Evolutionary conservation across 257 asterid genomes (phyloP).

Genomic region (Solanum arcanum): DNA sequence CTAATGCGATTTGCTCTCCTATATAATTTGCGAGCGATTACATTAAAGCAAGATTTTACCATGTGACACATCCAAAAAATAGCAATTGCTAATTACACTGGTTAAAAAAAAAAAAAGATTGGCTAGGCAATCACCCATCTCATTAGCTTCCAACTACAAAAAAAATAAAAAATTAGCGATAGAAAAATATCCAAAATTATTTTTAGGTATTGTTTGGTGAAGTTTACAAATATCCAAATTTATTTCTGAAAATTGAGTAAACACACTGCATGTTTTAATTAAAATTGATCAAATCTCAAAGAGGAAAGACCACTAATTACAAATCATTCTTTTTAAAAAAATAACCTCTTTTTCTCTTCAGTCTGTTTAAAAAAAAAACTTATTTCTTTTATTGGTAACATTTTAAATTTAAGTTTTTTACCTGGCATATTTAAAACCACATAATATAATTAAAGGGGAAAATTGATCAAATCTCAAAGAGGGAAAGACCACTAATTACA

Average conservation of each 20-base stretch:
- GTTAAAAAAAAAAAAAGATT: not conserved
- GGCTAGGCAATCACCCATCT: not conserved
- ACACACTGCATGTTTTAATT: not conserved
- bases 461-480: not conserved
- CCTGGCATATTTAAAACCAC: no score
- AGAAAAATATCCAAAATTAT: no score
- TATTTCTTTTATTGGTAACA: no score
- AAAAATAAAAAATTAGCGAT: not conserved
- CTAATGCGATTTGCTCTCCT: no score
- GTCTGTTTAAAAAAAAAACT: no score
- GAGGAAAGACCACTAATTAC: not conserved
- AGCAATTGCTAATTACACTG: no score
- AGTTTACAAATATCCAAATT: not conserved
- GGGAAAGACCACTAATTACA: not conserved
- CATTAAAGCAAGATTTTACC: no score
- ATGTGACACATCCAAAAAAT: no score
- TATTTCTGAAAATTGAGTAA: not conserved
- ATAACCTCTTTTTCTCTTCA: no score
- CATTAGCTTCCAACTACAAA: not conserved
- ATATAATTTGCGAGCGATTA: no score
- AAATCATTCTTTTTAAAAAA: accelerated
- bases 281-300: not conserved
- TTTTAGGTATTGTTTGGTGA: not conserved
- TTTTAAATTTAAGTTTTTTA: no score
- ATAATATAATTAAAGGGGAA: no score